These are phyloP conservation scores for Clarireedia sp. DNA, from an alignment of 2,329 filamentous ascomycete species.

Conservation along the genomic window DNA sequence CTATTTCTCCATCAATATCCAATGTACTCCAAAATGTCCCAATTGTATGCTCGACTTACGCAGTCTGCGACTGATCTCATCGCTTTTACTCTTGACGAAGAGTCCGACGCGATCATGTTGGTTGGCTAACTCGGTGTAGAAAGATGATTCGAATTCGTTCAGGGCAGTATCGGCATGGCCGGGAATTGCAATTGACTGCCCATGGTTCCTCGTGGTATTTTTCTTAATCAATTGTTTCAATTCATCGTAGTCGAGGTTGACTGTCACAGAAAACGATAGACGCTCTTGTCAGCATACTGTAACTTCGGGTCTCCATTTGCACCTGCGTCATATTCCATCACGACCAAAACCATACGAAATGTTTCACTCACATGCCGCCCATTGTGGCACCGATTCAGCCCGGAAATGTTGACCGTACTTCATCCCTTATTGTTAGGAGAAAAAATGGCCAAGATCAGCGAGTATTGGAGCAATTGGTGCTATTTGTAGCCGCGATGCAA, in stretches of 20 bases:
- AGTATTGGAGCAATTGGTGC: not conserved
- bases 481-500: not conserved
- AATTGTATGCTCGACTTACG: constrained; percentile 37
- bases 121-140: constrained; percentile 61
- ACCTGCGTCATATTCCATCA: constrained; percentile 5
- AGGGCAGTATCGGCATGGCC: constrained; percentile 55
- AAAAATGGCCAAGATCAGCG: too few species aligned
- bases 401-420: constrained; percentile 71
- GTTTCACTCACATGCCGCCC: constrained; percentile 57
- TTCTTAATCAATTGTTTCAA: constrained; percentile 79
- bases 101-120: constrained; percentile 73
- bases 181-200: constrained; percentile 64
- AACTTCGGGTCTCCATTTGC: not conserved
- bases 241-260: constrained; percentile 85
- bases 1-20: constrained; percentile 14
- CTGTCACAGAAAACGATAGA: constrained; percentile 34
- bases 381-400: constrained; percentile 71
- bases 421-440: constrained; percentile 38
- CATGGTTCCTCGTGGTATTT: constrained; percentile 65
- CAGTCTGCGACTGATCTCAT: constrained; percentile 65
- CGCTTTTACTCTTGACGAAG: constrained; percentile 72
- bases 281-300: not conserved
- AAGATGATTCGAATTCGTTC: constrained; percentile 59
- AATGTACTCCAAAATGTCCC: not conserved
- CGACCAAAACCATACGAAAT: not conserved